A percentile compares a stretch with the other conserved stretches of the same genome.
Conservation (phyloP, 2,329 filamentous ascomycete species). For the Trichoderma brevicompactum region DNA sequence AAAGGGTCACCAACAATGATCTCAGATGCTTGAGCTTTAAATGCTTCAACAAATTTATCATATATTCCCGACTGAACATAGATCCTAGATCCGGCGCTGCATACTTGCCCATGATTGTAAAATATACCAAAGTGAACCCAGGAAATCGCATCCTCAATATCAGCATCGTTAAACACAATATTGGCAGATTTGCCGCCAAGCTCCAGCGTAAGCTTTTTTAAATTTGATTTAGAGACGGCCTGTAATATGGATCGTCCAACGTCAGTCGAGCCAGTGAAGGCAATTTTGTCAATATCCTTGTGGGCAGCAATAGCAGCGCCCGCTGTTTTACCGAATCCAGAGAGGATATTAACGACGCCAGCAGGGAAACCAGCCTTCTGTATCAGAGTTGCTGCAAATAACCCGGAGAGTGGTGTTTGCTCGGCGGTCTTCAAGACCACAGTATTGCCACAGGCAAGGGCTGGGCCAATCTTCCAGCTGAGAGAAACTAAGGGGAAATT, state of each 20-base stretch:
- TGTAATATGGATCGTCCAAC: constrained; percentile 62
- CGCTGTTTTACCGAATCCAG: background rate
- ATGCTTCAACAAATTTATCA: constrained; percentile 33
- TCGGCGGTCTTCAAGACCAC: constrained; percentile 72
- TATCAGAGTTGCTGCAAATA: background rate
- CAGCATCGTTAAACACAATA: constrained; percentile 13
- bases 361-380: constrained; percentile 2
- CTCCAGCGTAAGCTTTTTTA: constrained; percentile 78
- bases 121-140: constrained; percentile 46
- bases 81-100: constrained; percentile 56
- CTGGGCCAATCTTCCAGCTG: constrained; percentile 75
- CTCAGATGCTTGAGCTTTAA: constrained; percentile 53
- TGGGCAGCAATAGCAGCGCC: constrained; percentile 13
- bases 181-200: constrained; percentile 63
- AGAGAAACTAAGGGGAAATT: constrained; percentile 78
- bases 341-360: constrained; percentile 10
- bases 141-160: constrained; percentile 1
- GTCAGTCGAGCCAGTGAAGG: constrained; percentile 11
- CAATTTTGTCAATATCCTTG: constrained; percentile 10
- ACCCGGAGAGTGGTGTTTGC: constrained; percentile 55
- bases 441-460: constrained; percentile 69
- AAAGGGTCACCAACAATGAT: constrained; percentile 33
- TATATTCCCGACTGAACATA: constrained; percentile 44
- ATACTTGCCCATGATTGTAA: constrained; percentile 63
- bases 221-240: constrained; percentile 70